A percentile compares a stretch with the other conserved stretches of the same genome.
phyloP scores from a whole-genome alignment of 257 asterid species.

The Lavandula angustifolia region DNA sequence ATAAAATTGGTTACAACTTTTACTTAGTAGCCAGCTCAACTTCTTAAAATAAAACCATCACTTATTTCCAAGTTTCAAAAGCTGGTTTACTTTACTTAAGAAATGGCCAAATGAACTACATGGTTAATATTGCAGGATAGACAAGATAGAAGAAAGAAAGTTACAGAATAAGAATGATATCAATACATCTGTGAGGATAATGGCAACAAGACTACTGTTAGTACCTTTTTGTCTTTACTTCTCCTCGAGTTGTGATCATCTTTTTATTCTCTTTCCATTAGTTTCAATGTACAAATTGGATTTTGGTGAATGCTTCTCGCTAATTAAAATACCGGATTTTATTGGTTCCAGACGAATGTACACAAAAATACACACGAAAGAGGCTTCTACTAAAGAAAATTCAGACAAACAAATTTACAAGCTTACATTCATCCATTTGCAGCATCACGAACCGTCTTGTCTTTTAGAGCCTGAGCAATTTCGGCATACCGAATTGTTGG shows the following conservation, averaged over 20 bases:
- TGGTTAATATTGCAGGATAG: conserved; percentile 2
- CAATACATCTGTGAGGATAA: conserved; percentile 5
- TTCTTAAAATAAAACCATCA: neutral
- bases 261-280: conserved; percentile 76
- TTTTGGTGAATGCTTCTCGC: conserved; percentile 1
- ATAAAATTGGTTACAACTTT: neutral
- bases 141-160: conserved; percentile 11
- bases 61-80: conserved; percentile 6
- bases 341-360: neutral
- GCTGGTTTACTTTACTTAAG: neutral
- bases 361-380: conserved; percentile 6
- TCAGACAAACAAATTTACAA: conserved; percentile 11
- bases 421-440: conserved; percentile 96
- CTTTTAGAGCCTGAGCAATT: conserved; percentile 75
- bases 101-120: neutral
- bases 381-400: neutral
- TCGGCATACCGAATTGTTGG: conserved; percentile 62
- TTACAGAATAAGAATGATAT: conserved; percentile 11
- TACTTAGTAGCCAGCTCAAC: conserved; percentile 15
- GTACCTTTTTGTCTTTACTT: conserved; percentile 85
- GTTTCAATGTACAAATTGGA: conserved; percentile 25
- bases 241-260: conserved; percentile 73
- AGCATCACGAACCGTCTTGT: conserved; percentile 92
- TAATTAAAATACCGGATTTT: conserved; percentile 8
- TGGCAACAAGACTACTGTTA: conserved; percentile 17